A percentile compares a stretch with the other conserved stretches of the same genome.
These are phyloP conservation scores for Colletotrichum gloeosporioides DNA, from an alignment of 2,329 filamentous ascomycete genomes.

Conservation along the genomic window DNA sequence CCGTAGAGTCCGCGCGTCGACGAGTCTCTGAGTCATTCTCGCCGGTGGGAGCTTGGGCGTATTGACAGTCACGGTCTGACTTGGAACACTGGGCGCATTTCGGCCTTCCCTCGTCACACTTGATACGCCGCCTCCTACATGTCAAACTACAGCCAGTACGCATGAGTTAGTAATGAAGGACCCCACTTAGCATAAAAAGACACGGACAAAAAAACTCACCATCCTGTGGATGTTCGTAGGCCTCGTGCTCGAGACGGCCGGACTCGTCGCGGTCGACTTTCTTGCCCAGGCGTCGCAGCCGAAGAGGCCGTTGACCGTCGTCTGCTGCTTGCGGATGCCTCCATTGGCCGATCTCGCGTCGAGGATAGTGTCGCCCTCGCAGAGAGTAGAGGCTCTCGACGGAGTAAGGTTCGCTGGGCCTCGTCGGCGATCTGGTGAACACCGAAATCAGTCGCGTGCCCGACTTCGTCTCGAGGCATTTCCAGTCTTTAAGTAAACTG, in stretches of 20 bases:
- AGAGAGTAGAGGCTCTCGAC: neutral
- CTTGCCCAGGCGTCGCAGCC: neutral
- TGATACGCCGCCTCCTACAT: conserved; percentile 39
- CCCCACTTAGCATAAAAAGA: neutral
- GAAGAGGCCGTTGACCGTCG: neutral
- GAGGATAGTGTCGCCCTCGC: neutral
- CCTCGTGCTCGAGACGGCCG: conserved; percentile 8
- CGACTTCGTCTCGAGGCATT: conserved; percentile 11
- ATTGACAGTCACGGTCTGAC: neutral
- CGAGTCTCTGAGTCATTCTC: neutral
- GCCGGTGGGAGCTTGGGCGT: neutral
- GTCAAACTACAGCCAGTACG: conserved; percentile 30
- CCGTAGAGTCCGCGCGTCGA: neutral
- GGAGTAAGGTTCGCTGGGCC: neutral
- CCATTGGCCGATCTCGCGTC: conserved; percentile 1
- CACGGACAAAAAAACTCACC: neutral
- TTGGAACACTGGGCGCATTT: conserved; percentile 34
- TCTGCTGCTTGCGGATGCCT: neutral
- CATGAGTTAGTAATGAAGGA: neutral
- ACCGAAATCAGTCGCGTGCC: neutral
- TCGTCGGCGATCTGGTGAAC: neutral
- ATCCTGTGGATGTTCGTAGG: conserved; percentile 10
- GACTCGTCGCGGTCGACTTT: conserved; percentile 1
- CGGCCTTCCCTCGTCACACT: conserved; percentile 37
- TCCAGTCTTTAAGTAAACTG: neutral